phyloP scores from a whole-genome alignment of 176 grass and related monocot genomes.

The Aechmea fasciata region DNA sequence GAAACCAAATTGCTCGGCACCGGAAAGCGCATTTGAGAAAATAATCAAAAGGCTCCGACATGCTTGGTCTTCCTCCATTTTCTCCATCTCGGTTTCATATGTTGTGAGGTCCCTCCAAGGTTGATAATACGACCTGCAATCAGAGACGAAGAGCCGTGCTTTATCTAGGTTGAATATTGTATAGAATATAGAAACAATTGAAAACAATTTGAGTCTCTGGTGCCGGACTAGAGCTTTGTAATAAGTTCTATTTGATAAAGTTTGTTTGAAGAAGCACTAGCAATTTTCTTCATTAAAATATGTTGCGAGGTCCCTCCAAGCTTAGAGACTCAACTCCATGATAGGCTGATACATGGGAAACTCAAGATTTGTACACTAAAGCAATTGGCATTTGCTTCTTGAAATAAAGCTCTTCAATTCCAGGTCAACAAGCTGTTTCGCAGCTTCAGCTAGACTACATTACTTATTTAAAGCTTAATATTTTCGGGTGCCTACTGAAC shows the following conservation, averaged over 20 bases:
- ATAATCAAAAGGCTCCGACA: constrained; percentile 57
- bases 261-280: no score
- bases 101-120: constrained; percentile 40
- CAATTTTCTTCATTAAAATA: background rate
- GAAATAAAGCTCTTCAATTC: no score
- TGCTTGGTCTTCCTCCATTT: constrained; percentile 61
- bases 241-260: no score
- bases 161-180: background rate
- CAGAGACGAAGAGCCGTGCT: background rate
- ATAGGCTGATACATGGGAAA: background rate
- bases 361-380: background rate
- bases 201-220: no score
- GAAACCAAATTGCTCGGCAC: constrained; percentile 17
- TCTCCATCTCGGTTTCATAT: constrained; percentile 34
- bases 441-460: no score
- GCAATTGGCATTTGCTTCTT: background rate
- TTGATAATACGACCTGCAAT: constrained; percentile 70
- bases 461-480: no score
- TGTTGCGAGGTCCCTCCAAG: background rate
- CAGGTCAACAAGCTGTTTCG: no score
- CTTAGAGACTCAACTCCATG: no score
- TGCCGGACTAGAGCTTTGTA: no score
- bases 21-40: constrained; percentile 50
- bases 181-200: background rate
- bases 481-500: no score